These are phyloP conservation scores for Scedosporium minutisporum DNA, from an alignment of 2,329 filamentous ascomycete genomes.

Conservation along the genomic window DNA sequence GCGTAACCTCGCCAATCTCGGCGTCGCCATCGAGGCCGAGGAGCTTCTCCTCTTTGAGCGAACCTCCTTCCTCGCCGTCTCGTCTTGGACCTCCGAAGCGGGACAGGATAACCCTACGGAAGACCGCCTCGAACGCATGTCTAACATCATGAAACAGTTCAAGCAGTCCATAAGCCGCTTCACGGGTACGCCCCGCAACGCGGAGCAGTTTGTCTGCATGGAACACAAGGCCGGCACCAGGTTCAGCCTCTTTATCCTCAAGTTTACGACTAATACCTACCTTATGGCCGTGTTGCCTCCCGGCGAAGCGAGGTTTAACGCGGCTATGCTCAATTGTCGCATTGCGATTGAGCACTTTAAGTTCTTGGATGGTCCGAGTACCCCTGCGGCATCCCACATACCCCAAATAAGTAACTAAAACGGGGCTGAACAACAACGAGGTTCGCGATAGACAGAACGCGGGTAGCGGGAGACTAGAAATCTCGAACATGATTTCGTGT, in stretches of 20 bases:
- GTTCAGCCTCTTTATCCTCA: conserved; percentile 91
- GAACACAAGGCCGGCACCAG: conserved; percentile 66
- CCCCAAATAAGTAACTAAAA: neutral
- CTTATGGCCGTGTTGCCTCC: conserved; percentile 86
- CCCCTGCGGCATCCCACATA: neutral
- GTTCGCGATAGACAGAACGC: too few relatives aligned
- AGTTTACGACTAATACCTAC: conserved; percentile 96
- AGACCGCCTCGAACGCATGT: conserved; percentile 87
- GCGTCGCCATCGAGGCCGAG: conserved; percentile 79
- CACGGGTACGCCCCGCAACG: conserved; percentile 70
- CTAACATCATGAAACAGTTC: conserved; percentile 97
- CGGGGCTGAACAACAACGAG: neutral
- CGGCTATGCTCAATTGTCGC: conserved; percentile 80
- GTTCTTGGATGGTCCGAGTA: conserved; percentile 44
- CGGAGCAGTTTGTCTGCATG: conserved; percentile 72
- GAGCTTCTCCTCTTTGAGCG: conserved; percentile 93
- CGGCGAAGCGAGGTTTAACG: conserved; percentile 84
- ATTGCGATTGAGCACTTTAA: conserved; percentile 77
- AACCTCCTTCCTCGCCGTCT: conserved; percentile 94
- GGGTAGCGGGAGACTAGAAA: too few relatives aligned
- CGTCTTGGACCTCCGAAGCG: conserved; percentile 69
- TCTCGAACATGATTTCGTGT: neutral
- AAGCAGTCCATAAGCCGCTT: conserved; percentile 75
- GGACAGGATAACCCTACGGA: conserved; percentile 76
- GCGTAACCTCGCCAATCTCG: conserved; percentile 70